Base-by-base conservation (phyloP, 192 early-diverging fungal species). In the Kickxella alabastrina region DNA sequence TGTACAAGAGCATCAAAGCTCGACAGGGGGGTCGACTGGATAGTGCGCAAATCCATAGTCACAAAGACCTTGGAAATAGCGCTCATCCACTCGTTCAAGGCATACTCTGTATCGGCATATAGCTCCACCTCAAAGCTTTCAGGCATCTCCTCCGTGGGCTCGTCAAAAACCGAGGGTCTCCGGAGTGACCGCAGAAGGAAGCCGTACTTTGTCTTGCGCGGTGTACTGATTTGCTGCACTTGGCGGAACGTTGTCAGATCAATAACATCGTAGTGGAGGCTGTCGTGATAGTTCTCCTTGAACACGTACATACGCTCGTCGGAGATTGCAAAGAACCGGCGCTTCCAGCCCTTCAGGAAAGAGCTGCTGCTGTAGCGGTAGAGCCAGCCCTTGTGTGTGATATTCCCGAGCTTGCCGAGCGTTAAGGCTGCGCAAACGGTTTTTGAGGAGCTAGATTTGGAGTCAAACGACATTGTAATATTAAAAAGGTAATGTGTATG, bases 1-100 rank as follows among this genome's bases (percentile, higher is more conserved):
- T 66, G 63, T 29, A 74, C 57, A 38, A 74, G 55, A 8, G 70
- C 70, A 27, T 74, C 70, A 62, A 74, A 74, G 52, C 54, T 74
- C 4, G 70, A 55, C 10, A 74, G 55, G 21, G 70, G 70, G n/a
- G n/a, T n/a, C 45, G 70, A 66, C 55, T 57, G 57, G 58, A 74
- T 66, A 27, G 70, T 49, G 32, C 70, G 64, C 63, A 74, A 18
- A 37, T 74, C 70, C 70, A 74, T 74, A 28, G 63, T 62, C 35
- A 74, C 63, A 59, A 65, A 66, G 17, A 74, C 55, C 52, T 66
- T 66, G n/a, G 70, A 74, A 0, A 74, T 54, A 9, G 56, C 50
- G 26, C 62, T 43, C 26, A 74, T 55, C 70, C 70, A 74, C 50
- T 57, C 54, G 47, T 62, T 49, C 35, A 74, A 50, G 32, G 36